phyloP scores from a whole-genome alignment of 768 basidiomycete genomes.

The Trametopsis cervina region DNA sequence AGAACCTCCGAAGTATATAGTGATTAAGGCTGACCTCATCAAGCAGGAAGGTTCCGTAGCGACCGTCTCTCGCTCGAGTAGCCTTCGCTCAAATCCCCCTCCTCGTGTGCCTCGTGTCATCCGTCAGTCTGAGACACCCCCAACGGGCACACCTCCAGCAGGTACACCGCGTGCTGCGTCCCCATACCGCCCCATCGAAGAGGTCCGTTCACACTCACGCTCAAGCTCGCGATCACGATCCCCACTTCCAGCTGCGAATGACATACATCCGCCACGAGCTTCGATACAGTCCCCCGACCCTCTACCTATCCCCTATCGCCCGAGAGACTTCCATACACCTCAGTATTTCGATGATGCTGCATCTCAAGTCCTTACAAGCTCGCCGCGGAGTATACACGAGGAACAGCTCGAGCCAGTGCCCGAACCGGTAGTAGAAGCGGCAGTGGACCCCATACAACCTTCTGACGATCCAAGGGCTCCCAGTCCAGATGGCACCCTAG shows the following conservation, averaged over 20 bases:
- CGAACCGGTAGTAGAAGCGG: neutral
- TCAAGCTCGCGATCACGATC: neutral
- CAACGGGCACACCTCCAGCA: neutral
- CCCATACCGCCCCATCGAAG: neutral
- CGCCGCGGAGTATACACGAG: neutral
- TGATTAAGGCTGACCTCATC: neutral
- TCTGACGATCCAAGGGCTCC: neutral
- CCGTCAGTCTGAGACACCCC: constrained; percentile 2
- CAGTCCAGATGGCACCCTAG: constrained; percentile 5
- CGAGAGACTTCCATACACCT: constrained; percentile 12
- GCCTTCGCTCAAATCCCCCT: neutral
- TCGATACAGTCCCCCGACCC: constrained; percentile 34
- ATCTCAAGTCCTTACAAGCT: constrained; percentile 5
- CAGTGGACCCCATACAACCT: neutral
- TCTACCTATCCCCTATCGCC: constrained; percentile 39
- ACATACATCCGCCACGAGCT: constrained; percentile 5
- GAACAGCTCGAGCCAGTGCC: neutral
- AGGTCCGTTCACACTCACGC: neutral
- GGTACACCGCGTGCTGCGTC: neutral
- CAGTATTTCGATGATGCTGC: constrained; percentile 13
- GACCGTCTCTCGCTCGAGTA: constrained; percentile 2
- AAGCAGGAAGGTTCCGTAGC: neutral
- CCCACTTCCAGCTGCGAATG: neutral
- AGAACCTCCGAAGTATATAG: neutral
- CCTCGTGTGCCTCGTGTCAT: neutral